phyloP scores from a whole-genome alignment of 2,329 filamentous ascomycete species.

The Fulvia fulva region DNA sequence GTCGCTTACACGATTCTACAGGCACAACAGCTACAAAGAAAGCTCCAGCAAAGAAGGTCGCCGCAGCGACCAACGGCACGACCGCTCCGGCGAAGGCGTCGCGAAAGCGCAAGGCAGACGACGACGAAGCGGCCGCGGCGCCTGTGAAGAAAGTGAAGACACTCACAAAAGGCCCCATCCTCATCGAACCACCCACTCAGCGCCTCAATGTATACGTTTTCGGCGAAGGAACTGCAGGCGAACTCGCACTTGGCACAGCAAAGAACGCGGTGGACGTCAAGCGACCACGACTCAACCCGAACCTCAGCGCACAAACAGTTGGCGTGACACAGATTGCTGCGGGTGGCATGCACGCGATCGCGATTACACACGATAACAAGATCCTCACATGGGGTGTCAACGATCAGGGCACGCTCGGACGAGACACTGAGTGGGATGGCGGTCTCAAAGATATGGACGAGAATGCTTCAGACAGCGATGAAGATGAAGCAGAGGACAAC shows the following conservation, averaged over 20 bases:
- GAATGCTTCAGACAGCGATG: slow-evolving; percentile 54
- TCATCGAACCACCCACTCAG: slow-evolving; percentile 62
- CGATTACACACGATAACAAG: slow-evolving; percentile 73
- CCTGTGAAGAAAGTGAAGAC: slow-evolving; percentile 31
- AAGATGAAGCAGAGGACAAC: slow-evolving; percentile 53
- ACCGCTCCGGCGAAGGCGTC: slow-evolving; percentile 17
- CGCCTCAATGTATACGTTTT: slow-evolving; percentile 73
- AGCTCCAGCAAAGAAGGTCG: slow-evolving; percentile 19
- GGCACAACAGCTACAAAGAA: slow-evolving; percentile 21
- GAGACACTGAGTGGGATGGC: slow-evolving; percentile 67
- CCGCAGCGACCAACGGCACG: slow-evolving; percentile 7
- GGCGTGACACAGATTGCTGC: slow-evolving; percentile 71
- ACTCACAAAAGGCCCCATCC: slow-evolving; percentile 37
- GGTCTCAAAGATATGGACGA: slow-evolving; percentile 53
- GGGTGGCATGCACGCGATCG: slow-evolving; percentile 78
- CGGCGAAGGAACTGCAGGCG: slow-evolving; percentile 74
- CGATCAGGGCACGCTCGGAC: slow-evolving; percentile 74
- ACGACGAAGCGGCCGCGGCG: slow-evolving; percentile 23
- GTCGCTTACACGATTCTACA: slow-evolving; percentile 22
- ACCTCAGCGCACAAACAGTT: slow-evolving; percentile 53
- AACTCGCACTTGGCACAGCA: slow-evolving; percentile 70
- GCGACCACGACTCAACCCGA: slow-evolving; percentile 65
- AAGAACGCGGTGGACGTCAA: slow-evolving; percentile 68
- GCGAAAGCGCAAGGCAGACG: slow-evolving; percentile 29
- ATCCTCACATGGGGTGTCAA: slow-evolving; percentile 87